Base-by-base conservation (phyloP, 2,329 filamentous ascomycete species). In the Paraphaeosphaeria sporulosa region DNA sequence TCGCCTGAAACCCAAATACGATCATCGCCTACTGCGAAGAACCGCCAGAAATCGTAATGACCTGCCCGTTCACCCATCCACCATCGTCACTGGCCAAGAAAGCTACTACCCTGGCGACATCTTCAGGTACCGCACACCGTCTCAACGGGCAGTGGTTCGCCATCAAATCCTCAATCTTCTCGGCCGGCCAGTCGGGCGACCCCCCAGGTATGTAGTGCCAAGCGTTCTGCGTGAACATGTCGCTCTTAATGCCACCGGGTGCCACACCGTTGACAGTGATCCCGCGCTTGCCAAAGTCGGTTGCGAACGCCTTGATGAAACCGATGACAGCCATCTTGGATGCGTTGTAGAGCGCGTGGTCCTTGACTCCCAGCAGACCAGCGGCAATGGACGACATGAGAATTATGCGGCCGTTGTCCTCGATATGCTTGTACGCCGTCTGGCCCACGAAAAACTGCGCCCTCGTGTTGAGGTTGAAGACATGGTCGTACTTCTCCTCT, bases 381-480 rank as follows among this genome's bases (percentile, higher is more conserved):
- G 75, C 89, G 78, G 89, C 89, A 76, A 92, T 92, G 60, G 86
- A 89, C 32, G 85, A 87, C 87, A 91, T 93, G 65, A 93, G 82
- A 77, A 93, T 89, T 68, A 94, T 85, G 48, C 90, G 84, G 34
- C 91, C 91, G 59, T 90, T 88, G 47, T 86, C 82, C 72, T 89
- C 84, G 64, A 91, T 85, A 79, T 91, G 82, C 80, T 89, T 89
- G 78, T 90, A 90, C 7, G 87, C 90, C 59, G 90, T 87, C 80
- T 92, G 89, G 21, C 89, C 90, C 55, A 93, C 89, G 76, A 93
- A 92, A 83, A 92, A 92, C 79, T 92, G 89, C 49, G 88, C 89
- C 9, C 87, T 82, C 7, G 88, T 85, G 79, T 91, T 91, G 74
- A 90, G 79, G 79, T 81, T 83, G 81, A 91, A 90, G 65, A 90